Percentiles rank a stretch among this genome's conserved stretches.
phyloP scores from a whole-genome alignment of 345 rosid genomes.

The Salix koriyanagi region DNA sequence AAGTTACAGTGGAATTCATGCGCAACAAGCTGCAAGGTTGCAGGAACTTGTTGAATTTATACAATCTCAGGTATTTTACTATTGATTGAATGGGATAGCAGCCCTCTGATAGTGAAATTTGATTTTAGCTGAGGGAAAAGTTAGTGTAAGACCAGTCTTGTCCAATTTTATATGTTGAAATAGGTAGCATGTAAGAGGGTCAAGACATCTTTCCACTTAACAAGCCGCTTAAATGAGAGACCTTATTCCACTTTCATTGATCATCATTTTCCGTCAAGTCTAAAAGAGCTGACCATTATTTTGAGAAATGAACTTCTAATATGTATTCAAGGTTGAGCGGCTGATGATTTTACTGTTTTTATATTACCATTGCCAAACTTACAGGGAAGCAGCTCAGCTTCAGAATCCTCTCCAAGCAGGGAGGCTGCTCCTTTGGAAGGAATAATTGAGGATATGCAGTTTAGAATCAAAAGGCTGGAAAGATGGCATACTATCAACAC shows the following conservation, averaged over 20 bases:
- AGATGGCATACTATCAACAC: conserved; percentile 91
- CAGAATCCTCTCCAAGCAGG: conserved; percentile 76
- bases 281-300: background rate
- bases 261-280: background rate
- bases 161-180: background rate
- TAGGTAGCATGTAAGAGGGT: background rate
- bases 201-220: background rate
- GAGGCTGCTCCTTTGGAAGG: conserved; percentile 65
- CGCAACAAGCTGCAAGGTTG: conserved; percentile 76
- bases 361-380: conserved; percentile 6
- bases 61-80: conserved; percentile 73
- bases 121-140: background rate
- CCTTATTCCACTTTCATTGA: background rate
- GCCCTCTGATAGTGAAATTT: background rate
- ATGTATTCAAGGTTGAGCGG: background rate
- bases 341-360: background rate
- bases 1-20: conserved; percentile 69
- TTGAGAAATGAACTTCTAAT: background rate
- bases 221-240: background rate
- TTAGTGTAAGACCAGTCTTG: background rate
- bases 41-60: conserved; percentile 88
- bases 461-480: conserved; percentile 80
- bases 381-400: conserved; percentile 65
- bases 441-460: conserved; percentile 84
- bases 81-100: background rate